These are phyloP conservation scores for Sicyos baderoa DNA, from an alignment of 306 rosid genomes.

Conservation along the genomic window DNA sequence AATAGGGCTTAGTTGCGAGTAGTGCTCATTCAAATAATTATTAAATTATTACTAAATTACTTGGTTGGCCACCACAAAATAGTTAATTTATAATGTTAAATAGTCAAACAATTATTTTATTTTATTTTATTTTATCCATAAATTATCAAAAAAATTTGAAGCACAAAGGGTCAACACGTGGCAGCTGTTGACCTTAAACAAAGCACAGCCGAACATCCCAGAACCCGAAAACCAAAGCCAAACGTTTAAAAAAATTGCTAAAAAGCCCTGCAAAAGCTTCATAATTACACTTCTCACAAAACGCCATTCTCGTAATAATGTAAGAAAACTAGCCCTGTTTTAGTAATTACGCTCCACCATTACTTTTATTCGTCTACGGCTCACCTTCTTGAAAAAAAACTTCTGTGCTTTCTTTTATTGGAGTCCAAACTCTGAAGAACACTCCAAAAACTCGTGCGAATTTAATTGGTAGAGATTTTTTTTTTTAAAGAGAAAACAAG, in stretches of 20 bases:
- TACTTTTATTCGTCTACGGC: conserved; percentile 31
- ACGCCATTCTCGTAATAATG: conserved; percentile 24
- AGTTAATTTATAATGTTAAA: not conserved
- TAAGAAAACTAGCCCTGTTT: conserved; percentile 17
- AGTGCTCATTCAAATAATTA: too few relatives aligned
- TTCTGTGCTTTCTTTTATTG: conserved; percentile 20
- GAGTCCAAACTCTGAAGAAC: conserved; percentile 25
- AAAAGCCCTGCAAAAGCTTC: conserved; percentile 13
- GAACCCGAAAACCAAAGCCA: not conserved
- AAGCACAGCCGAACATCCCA: conserved; percentile 14
- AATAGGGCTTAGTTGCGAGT: too few relatives aligned
- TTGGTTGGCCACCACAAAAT: too few relatives aligned
- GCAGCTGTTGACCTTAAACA: not conserved
- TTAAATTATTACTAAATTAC: too few relatives aligned
- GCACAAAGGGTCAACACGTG: not conserved
- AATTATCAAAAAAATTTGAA: not conserved
- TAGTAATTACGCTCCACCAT: conserved; percentile 20
- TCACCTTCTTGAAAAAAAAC: conserved; percentile 10
- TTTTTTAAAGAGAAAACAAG: not conserved
- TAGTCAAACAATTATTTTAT: not conserved
- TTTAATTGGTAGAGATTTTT: not conserved
- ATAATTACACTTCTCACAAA: not conserved
- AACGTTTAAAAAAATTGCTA: not conserved
- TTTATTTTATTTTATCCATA: too few relatives aligned
- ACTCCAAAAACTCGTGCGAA: conserved; percentile 23